phyloP scores from a whole-genome alignment of 1,284 basidiomycete genomes.

The Cutaneotrichosporon sp. region DNA sequence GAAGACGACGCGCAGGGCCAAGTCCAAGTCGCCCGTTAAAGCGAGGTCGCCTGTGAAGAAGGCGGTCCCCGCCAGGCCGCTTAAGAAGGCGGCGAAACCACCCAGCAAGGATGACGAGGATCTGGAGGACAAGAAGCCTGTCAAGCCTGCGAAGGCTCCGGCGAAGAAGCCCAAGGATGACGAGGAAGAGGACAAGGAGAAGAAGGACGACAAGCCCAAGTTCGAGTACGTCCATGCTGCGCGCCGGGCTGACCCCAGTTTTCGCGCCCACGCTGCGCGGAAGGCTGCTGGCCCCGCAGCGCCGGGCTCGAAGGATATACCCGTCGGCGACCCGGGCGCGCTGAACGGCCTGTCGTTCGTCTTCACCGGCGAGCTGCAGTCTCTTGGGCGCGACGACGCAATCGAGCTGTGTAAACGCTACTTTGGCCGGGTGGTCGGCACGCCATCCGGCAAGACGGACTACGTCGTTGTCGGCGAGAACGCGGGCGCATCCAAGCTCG shows the following conservation, averaged over 20 bases:
- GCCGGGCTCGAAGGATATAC: constrained; percentile 67
- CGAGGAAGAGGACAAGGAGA: constrained; percentile 20
- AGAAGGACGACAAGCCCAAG: constrained; percentile 32
- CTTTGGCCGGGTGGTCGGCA: constrained; percentile 82
- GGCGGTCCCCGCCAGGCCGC: no score
- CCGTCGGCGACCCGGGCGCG: constrained; percentile 70
- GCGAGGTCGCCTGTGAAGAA: constrained; percentile 36
- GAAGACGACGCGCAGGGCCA: constrained; percentile 23
- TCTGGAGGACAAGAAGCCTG: constrained; percentile 10
- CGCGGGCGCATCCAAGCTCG: constrained; percentile 82
- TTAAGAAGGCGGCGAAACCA: no score
- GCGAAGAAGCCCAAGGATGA: constrained; percentile 29
- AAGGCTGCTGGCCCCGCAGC: constrained; percentile 63
- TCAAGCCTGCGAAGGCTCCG: constrained; percentile 11
- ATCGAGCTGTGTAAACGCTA: constrained; percentile 84
- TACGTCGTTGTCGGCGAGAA: constrained; percentile 85
- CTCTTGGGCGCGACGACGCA: constrained; percentile 83
- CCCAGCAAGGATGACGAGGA: no score
- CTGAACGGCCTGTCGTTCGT: constrained; percentile 85
- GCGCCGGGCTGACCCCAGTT: constrained; percentile 22
- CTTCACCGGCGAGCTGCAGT: constrained; percentile 88
- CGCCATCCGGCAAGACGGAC: constrained; percentile 84
- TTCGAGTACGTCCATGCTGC: constrained; percentile 35
- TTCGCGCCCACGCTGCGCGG: constrained; percentile 60
- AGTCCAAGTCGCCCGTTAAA: no score